These are phyloP conservation scores for Cytospora piceicola DNA, from an alignment of 2,329 filamentous ascomycete species.

Conservation along the genomic window DNA sequence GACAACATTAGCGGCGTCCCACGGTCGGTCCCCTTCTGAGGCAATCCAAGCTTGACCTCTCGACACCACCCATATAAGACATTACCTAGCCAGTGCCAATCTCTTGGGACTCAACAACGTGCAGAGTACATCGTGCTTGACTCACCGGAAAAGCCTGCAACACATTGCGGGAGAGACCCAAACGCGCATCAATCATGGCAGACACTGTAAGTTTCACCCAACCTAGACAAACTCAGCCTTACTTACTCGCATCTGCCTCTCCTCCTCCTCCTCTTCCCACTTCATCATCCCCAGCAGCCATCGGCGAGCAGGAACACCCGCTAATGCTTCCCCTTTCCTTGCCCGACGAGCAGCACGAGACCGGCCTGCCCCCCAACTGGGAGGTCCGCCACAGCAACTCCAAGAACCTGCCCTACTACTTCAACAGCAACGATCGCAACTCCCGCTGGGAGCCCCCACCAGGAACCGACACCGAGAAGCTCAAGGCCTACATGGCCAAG, in stretches of 20 bases:
- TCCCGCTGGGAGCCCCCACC: conserved; percentile 94
- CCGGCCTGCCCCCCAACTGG: conserved; percentile 84
- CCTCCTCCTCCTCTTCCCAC: background rate
- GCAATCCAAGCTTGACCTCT: conserved; percentile 13
- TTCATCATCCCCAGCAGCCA: background rate
- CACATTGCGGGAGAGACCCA: conserved; percentile 1
- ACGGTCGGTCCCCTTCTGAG: conserved; percentile 8
- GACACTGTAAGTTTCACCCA: conserved; percentile 24
- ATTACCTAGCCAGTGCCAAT: background rate
- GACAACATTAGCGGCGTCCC: conserved; percentile 22
- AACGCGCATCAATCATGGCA: conserved; percentile 17
- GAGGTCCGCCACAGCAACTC: conserved; percentile 98
- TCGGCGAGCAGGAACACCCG: background rate
- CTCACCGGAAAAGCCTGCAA: background rate
- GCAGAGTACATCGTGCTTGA: background rate
- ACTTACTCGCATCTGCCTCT: conserved; percentile 7
- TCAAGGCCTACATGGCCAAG: conserved; percentile 91
- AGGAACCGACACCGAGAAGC: conserved; percentile 85
- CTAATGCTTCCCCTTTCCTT: conserved; percentile 8
- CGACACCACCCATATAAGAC: conserved; percentile 14
- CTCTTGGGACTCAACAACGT: background rate
- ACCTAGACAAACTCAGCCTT: background rate
- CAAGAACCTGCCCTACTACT: conserved; percentile 99
- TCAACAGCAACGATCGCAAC: conserved; percentile 83
- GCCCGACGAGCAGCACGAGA: conserved; percentile 58